Evolutionary conservation across 768 basidiomycete genomes (phyloP), one percentile per base, ranked within the genome.

Genomic region (Austroboletus festivus): DNA sequence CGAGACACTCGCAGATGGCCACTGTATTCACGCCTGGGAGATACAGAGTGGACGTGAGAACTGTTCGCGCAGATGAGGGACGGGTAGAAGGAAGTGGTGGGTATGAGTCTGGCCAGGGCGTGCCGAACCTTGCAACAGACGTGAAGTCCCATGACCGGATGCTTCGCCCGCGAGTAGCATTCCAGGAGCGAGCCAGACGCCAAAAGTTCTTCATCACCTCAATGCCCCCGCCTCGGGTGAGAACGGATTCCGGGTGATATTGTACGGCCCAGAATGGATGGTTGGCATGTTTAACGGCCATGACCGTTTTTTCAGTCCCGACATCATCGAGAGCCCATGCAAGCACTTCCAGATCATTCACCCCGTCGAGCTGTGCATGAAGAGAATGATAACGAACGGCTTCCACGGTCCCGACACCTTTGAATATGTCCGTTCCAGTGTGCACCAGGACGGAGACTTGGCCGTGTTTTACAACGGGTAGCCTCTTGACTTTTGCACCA

Each of bases 191-290:
- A 18, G 86, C 82, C 18, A 89, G 71, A 20, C 66, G 64, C 86
- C 86, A 91, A 61, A 91, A 91, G 63, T 89, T 92, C 19, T 64
- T 65, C 47, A 91, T 53, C 15, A 89, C 79, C 47, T 83, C 76
- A n/a, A 76, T 58, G 1, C 89, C 89, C 6, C 85, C 86, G 3
- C 76, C 79, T 37, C 73, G 70, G 2, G 89, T 92, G 55, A 85
- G 76, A 4, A 86, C 79, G 4, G 89, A 92, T 61, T 92, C 90
- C 6, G 90, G 90, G 62, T 93, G 90, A 62, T 92, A 93, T 60
- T 93, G 90, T 20, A 93, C 90, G 4, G 86, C 89, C 85, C 86
- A 92, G 59, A 89, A 88, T 4, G 90, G 89, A 51, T 74, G 77
- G 20, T 56, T 65, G 42, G 54, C 72, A 61, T 93, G 90, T 53